phyloP scores from a whole-genome alignment of 768 basidiomycete genomes.

The Glaciozyma antarctica region DNA sequence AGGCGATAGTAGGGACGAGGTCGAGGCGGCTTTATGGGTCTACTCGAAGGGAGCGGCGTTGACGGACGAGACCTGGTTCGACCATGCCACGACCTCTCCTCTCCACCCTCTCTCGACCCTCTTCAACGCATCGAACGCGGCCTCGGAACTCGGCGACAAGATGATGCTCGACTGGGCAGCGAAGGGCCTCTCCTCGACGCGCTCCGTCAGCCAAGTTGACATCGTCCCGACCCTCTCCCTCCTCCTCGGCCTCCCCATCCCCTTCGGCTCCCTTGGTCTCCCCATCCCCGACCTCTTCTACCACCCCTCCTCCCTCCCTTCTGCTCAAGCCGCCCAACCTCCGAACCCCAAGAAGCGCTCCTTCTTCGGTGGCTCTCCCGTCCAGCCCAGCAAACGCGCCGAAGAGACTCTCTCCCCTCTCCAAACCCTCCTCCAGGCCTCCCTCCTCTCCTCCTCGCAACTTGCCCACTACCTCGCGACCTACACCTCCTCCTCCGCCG shows the following conservation, averaged over 20 bases:
- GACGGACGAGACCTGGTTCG: constrained; percentile 49
- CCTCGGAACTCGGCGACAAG: constrained; percentile 34
- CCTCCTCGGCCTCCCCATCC: constrained; percentile 83
- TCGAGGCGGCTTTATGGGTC: constrained; percentile 77
- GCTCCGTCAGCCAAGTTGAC: constrained; percentile 84
- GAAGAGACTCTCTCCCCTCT: constrained; percentile 32
- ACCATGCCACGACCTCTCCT: constrained; percentile 35
- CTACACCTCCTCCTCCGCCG: constrained; percentile 62
- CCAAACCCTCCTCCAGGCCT: constrained; percentile 49
- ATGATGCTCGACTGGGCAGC: constrained; percentile 17
- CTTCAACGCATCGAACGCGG: not conserved
- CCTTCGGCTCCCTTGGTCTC: constrained; percentile 86
- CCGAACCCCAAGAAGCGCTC: constrained; percentile 20
- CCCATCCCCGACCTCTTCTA: constrained; percentile 87
- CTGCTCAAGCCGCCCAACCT: constrained; percentile 3
- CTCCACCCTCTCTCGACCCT: constrained; percentile 27
- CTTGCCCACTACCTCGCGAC: constrained; percentile 64
- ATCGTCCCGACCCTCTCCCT: constrained; percentile 79
- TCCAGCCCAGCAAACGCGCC: constrained; percentile 2
- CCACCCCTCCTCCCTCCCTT: constrained; percentile 33
- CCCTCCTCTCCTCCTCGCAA: constrained; percentile 63
- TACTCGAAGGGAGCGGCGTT: constrained; percentile 45
- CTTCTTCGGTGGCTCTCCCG: constrained; percentile 12
- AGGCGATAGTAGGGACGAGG: constrained; percentile 76
- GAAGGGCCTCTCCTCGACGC: constrained; percentile 36